phyloP scores from a whole-genome alignment of 179 eudicot genomes.

The Beta macrorhiza region DNA sequence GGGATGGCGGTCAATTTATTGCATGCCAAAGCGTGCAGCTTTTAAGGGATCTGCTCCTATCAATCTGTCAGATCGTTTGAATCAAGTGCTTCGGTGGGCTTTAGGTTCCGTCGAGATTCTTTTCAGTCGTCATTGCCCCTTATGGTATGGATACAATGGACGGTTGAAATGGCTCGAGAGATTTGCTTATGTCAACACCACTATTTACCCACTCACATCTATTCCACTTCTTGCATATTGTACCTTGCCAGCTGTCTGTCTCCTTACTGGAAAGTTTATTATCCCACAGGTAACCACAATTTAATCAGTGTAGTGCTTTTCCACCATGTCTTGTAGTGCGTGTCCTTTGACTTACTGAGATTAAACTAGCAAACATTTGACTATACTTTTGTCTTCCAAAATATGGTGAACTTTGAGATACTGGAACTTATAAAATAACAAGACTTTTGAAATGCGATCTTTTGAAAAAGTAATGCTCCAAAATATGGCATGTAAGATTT shows the following conservation, averaged over 20 bases:
- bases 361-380: neutral
- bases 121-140: conserved; percentile 58
- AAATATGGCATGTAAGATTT: no score
- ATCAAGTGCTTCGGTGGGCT: conserved; percentile 63
- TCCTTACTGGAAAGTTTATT: conserved; percentile 54
- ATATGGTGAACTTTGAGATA: neutral
- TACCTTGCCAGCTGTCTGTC: conserved; percentile 57
- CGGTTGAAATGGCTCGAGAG: conserved; percentile 56
- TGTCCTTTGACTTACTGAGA: neutral
- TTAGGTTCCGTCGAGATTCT: conserved; percentile 59
- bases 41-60: conserved; percentile 64
- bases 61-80: conserved; percentile 59
- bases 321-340: neutral
- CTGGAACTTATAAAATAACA: no score
- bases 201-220: conserved; percentile 53
- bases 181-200: conserved; percentile 51
- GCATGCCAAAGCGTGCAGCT: conserved; percentile 54
- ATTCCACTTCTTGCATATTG: conserved; percentile 56
- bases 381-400: neutral
- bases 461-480: no score
- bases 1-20: conserved; percentile 60
- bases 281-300: conserved; percentile 48
- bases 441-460: no score
- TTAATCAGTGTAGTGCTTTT: neutral
- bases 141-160: conserved; percentile 56